Evolutionary conservation across 1,284 basidiomycete genomes (phyloP).

Genomic region (Microbotryum intermedium): DNA sequence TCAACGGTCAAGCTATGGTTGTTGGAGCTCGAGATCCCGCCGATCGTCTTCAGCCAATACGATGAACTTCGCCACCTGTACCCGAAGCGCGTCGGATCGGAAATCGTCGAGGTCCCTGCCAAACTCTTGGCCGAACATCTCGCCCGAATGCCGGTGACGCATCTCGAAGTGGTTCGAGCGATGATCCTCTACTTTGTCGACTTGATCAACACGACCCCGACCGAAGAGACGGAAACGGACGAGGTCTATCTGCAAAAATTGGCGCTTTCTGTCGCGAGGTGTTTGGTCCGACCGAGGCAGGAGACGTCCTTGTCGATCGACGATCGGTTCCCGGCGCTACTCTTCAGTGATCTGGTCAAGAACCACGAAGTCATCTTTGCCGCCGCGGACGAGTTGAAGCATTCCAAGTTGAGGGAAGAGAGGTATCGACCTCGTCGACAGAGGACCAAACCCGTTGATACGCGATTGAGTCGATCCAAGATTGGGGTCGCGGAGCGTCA

Average conservation of each 20-base stretch:
- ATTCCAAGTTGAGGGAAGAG: constrained; percentile 9
- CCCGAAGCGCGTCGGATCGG: constrained; percentile 9
- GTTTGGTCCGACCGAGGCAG: constrained; percentile 19
- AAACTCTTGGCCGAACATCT: constrained; percentile 14
- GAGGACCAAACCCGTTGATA: constrained; percentile 31
- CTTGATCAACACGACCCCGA: constrained; percentile 4
- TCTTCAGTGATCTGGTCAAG: constrained; percentile 26
- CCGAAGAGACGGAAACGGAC: constrained; percentile 4
- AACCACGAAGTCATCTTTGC: constrained; percentile 2
- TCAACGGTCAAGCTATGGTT: constrained; percentile 32
- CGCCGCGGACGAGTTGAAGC: constrained; percentile 6
- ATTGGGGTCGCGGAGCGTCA: neutral
- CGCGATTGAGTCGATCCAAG: constrained; percentile 16
- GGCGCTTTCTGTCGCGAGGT: constrained; percentile 27
- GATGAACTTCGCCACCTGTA: constrained; percentile 28
- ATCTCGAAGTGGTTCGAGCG: constrained; percentile 16
- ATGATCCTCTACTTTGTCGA: constrained; percentile 20
- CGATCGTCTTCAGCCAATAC: constrained; percentile 22
- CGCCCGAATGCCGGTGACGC: constrained; percentile 14
- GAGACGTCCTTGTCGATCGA: constrained; percentile 29
- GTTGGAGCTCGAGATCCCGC: constrained; percentile 29
- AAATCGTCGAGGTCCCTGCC: constrained; percentile 1
- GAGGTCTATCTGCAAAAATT: constrained; percentile 30
- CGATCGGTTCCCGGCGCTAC: constrained; percentile 27
- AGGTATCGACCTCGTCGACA: constrained; percentile 29